Conservation (phyloP, 306 rosid genomes). For the Luffa acutangula region DNA sequence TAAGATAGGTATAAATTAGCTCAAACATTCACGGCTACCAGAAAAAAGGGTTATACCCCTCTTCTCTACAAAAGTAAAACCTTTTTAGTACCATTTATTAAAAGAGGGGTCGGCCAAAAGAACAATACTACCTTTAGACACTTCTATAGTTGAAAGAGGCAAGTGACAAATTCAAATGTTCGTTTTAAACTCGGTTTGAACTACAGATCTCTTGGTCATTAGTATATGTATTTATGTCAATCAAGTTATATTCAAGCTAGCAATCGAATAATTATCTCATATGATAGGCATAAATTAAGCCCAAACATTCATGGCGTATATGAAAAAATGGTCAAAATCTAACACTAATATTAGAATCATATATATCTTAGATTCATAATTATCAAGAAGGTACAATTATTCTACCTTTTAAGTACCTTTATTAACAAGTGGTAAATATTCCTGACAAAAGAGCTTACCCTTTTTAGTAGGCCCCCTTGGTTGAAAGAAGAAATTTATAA, state of each 20-base stretch:
- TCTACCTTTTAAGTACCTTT: neutral
- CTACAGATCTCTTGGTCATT: neutral
- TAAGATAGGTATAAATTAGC: too few relatives aligned
- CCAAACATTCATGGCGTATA: too few relatives aligned
- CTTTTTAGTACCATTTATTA: neutral
- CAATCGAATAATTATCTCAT: too few relatives aligned
- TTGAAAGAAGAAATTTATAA: too few relatives aligned
- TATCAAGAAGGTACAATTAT: neutral
- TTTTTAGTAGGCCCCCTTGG: too few relatives aligned
- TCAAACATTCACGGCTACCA: too few relatives aligned
- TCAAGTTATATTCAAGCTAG: too few relatives aligned
- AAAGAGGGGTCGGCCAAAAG: neutral
- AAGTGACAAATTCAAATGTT: neutral
- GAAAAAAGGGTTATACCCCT: neutral
- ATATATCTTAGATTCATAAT: neutral
- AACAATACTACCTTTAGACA: neutral
- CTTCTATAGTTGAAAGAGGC: neutral
- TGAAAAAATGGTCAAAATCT: neutral
- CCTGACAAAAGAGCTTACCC: neutral
- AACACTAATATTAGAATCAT: neutral
- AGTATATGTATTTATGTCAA: too few relatives aligned
- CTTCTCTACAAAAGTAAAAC: neutral
- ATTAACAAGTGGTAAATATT: neutral
- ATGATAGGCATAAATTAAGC: too few relatives aligned
- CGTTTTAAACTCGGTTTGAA: neutral